Base-by-base conservation (phyloP, 192 early-diverging fungal species). In the Backusella morwellensis region DNA sequence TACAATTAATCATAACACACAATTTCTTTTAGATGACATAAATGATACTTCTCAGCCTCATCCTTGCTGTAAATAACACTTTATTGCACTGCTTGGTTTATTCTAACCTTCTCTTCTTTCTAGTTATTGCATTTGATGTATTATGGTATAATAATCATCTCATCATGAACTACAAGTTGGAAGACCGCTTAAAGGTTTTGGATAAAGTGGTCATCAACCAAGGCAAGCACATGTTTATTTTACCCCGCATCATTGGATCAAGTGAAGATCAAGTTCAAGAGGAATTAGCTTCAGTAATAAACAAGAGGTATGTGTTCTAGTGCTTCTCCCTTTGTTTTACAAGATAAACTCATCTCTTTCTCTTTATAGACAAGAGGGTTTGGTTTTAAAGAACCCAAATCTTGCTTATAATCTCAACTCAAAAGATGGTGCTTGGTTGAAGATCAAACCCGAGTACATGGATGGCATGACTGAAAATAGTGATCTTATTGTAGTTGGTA, bases 401-500 rank as follows among this genome's bases (percentile, higher is more conserved):
- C 84, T 87, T 9, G 35, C 32, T 4, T 96, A 96, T 80, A 67
- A 76, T 4, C 84, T 85, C 14, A 82, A 88, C 32, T 84, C 84
- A 66, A 84, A 90, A 15, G 75, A 80, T 21, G 59, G 84, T 21
- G 81, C 85, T 26, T 96, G 94, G 94, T 70, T 95, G 35, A 96
- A 96, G 72, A 73, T 96, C 17, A 96, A 92, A 74, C 91, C 94
- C 0, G 94, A 96, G 17, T 96, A 94, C 78, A 80, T 95, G 14
- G 91, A 92, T 50, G 73, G 81, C 4, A 78, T 95, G 3, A 86
- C 83, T 42, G 92, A 96, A 66, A 90, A 90, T 75, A 74, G 94
- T 47, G 94, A 96, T 79, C 78, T 96, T 12, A 69, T 96, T 8
- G 73, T 96, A 2, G 85, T 96, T 44, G 94, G 90, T 71, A 91